Evolutionary conservation across 371 early-diverging fungal species (phyloP).

Genomic region (Mucor velutinosus): DNA sequence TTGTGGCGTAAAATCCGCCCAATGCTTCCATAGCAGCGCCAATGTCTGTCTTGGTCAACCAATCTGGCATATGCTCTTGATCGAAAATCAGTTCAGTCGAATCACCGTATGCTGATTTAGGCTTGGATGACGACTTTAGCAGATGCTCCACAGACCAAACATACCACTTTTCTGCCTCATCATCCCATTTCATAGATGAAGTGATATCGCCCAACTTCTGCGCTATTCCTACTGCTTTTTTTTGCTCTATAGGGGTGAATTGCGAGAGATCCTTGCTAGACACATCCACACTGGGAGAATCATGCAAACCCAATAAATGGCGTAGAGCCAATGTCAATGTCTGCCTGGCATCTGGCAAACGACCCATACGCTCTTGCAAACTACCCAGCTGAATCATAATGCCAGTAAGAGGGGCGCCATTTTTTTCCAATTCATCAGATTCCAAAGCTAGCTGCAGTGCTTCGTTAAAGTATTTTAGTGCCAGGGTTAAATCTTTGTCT

Average conservation of each 20-base stretch:
- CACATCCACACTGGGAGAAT: constrained; percentile 7
- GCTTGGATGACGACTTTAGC: constrained; percentile 28
- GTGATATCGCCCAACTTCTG: constrained; percentile 66
- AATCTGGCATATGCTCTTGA: constrained; percentile 59
- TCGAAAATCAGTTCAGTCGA: constrained; percentile 44
- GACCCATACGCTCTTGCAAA: constrained; percentile 51
- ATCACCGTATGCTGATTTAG: constrained; percentile 39
- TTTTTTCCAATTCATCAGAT: constrained; percentile 48
- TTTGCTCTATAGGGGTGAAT: constrained; percentile 31
- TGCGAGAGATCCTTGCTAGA: constrained; percentile 6
- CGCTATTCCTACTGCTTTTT: constrained; percentile 58
- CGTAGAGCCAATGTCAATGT: constrained; percentile 52
- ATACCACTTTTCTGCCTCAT: constrained; percentile 65
- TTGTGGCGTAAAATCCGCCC: constrained; percentile 58
- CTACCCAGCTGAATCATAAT: constrained; percentile 67
- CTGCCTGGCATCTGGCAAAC: constrained; percentile 57
- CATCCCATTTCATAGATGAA: constrained; percentile 44
- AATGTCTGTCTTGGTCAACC: constrained; percentile 62
- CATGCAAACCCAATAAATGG: constrained; percentile 29
- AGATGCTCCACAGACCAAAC: constrained; percentile 67
- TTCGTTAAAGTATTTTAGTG: constrained; percentile 53
- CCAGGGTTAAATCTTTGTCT: constrained; percentile 45
- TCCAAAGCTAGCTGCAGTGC: constrained; percentile 53
- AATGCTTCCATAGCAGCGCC: constrained; percentile 63
- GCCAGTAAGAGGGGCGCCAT: constrained; percentile 61